A percentile compares a stretch with the other conserved stretches of the same genome.
Evolutionary conservation across 768 basidiomycete genomes (phyloP).

Genomic region (Macrolepiota dolichaula): DNA sequence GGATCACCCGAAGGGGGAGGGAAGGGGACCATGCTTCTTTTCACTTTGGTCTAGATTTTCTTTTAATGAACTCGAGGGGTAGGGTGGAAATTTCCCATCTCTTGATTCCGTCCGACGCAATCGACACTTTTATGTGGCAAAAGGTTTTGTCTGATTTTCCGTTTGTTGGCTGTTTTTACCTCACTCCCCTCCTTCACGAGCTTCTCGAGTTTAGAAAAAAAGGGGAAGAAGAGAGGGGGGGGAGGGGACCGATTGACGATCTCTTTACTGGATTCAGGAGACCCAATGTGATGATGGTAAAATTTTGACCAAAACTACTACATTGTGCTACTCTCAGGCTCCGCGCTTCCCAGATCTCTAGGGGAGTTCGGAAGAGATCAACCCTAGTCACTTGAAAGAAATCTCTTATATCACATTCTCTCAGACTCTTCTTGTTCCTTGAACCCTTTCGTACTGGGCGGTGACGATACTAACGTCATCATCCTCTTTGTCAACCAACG

Average conservation of each 20-base stretch:
- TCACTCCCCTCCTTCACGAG: too few species aligned
- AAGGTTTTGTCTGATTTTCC: neutral
- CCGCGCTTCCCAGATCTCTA: too few species aligned
- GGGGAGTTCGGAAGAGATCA: too few species aligned
- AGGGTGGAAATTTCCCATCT: neutral
- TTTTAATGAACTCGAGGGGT: neutral
- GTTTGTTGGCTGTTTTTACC: neutral
- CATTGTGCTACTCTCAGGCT: too few species aligned
- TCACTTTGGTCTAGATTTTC: neutral
- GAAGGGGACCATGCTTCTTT: too few species aligned
- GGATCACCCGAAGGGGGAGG: too few species aligned
- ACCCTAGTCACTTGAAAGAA: too few species aligned
- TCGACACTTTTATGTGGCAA: neutral
- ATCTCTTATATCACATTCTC: too few species aligned
- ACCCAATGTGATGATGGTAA: neutral
- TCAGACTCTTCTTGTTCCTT: neutral
- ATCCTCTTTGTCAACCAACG: slow-evolving; percentile 1
- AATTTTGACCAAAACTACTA: too few species aligned
- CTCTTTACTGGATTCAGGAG: neutral
- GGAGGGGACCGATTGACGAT: neutral
- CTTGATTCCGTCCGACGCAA: slow-evolving; percentile 8
- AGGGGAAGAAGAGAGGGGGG: neutral
- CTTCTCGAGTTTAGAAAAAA: slow-evolving; percentile 1
- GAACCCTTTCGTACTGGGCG: neutral
- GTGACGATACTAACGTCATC: neutral